Evolutionary conservation across 1,139 yeast species (phyloP), one percentile per base, ranked within the genome.

Genomic region (Blastobotrys aristatus): DNA sequence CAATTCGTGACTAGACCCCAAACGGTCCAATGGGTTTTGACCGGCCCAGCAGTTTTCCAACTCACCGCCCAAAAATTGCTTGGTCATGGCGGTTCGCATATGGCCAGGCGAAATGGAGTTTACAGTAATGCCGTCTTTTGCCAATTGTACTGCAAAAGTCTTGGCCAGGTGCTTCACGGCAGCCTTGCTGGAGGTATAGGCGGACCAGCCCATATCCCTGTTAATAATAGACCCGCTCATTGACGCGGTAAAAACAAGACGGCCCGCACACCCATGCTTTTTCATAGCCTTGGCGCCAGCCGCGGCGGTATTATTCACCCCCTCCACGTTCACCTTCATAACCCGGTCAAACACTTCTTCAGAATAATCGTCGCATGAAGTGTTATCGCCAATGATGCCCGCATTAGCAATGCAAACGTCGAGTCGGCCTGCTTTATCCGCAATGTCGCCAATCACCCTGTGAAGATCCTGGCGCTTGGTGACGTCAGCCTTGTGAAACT

Each of bases 161-260:
- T 76, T 82, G 52, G 81, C 79, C 64, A 83, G 72, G 64, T 84
- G 92, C 52, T 80, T 75, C 43, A 83, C 85, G 47, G 89, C 95
- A 22, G 95, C 94, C 70, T 86, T 86, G 57, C 90, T 81, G 63
- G 84, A 82, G 68, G 84, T 84, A 71, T 86, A 86, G 49, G 82
- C 79, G 64, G 83, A 84, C 18, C 47, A 50, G 90, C 51, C 82
- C 75, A 46, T 77, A 65, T 84, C 90, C 51, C 80, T 78, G 64
- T 84, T 84, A 52, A 83, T 90, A 59, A 84, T 82, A 55, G 77
- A 77, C 35, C 89, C 94, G 26, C 89, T 82, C 89, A 84, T 84
- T 45, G 90, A 82, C 5, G 89, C 90, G 48, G 87, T 80, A 64
- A 84, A 72, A 54, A 84, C 79, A 53, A 82, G 71, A 3, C 89